Percentiles rank a stretch among this genome's conserved stretches.
Evolutionary conservation across 73 alveolate species (phyloP).

Genomic region (Tetrahymena thermophila): DNA sequence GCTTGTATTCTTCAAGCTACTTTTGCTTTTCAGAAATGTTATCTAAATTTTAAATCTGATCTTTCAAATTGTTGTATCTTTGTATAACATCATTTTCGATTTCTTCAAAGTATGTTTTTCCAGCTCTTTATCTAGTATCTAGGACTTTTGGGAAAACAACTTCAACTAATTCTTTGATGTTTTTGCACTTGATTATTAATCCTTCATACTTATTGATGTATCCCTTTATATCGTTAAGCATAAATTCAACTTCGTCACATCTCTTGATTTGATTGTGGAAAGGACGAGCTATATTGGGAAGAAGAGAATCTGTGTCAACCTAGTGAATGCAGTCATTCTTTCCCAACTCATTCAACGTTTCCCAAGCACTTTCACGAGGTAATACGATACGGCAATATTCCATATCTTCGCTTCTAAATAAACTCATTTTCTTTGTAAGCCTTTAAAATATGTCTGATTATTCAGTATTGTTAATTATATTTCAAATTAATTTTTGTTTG

Average conservation of each 20-base stretch:
- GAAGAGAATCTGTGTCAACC: constrained; percentile 77
- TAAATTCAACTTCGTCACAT: constrained; percentile 68
- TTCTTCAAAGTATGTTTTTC: constrained; percentile 26
- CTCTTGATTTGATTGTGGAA: constrained; percentile 61
- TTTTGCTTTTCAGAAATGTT: neutral
- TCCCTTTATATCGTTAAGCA: constrained; percentile 27
- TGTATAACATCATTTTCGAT: constrained; percentile 10
- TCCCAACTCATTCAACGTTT: constrained; percentile 82
- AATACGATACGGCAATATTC: constrained; percentile 79
- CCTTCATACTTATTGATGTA: constrained; percentile 55
- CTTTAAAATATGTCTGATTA: neutral
- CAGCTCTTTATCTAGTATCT: neutral
- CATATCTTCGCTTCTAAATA: constrained; percentile 90
- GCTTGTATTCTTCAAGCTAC: constrained; percentile 15
- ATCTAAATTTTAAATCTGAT: constrained; percentile 13
- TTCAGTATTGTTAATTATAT: neutral
- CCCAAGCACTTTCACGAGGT: constrained; percentile 87
- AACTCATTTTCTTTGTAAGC: constrained; percentile 43
- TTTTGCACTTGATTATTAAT: constrained; percentile 38
- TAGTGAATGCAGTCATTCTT: constrained; percentile 48
- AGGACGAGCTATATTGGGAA: constrained; percentile 64
- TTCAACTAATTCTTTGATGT: constrained; percentile 3
- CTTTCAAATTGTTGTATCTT: neutral
- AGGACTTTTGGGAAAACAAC: constrained; percentile 28
- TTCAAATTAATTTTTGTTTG: neutral